These are phyloP conservation scores for Ganoderma boninense DNA, from an alignment of 1,284 basidiomycete species.

Conservation along the genomic window DNA sequence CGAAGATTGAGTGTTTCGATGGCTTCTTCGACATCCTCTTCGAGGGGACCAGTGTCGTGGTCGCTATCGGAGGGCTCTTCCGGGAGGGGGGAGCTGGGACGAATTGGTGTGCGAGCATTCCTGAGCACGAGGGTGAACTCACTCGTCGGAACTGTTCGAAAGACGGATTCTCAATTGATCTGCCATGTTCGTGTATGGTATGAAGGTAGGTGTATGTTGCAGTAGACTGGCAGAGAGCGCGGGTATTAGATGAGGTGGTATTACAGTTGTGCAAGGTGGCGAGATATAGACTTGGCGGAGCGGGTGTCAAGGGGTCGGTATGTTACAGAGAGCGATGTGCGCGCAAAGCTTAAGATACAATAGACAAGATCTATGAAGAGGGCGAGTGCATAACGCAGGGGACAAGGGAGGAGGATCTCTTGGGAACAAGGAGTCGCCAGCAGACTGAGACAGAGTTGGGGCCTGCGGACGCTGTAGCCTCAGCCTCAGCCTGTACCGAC, in stretches of 20 bases:
- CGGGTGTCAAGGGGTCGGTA: neutral
- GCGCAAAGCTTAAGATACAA: conserved; percentile 24
- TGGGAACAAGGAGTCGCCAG: conserved; percentile 25
- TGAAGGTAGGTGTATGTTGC: neutral
- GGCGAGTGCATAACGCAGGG: conserved; percentile 12
- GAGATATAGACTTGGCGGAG: conserved; percentile 4
- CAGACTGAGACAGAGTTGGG: conserved; percentile 11
- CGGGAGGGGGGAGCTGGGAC: conserved; percentile 24
- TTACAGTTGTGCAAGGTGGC: conserved; percentile 19
- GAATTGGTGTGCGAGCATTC: conserved; percentile 11
- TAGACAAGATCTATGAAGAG: conserved; percentile 24
- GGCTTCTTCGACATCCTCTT: conserved; percentile 18
- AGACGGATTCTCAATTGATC: conserved; percentile 25
- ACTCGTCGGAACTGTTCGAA: conserved; percentile 33
- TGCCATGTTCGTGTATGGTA: conserved; percentile 18
- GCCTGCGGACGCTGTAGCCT: conserved; percentile 17
- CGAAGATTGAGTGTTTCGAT: conserved; percentile 26
- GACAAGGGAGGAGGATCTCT: conserved; percentile 5
- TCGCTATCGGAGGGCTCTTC: conserved; percentile 32
- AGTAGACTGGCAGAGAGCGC: neutral
- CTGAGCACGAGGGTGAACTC: conserved; percentile 7
- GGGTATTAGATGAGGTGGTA: conserved; percentile 21
- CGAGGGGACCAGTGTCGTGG: conserved; percentile 15
- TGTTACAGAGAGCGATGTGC: conserved; percentile 21
- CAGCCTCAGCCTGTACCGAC: conserved; percentile 4